Evolutionary conservation across 1,284 basidiomycete genomes (phyloP).

Genomic region (Tilletia setariae): DNA sequence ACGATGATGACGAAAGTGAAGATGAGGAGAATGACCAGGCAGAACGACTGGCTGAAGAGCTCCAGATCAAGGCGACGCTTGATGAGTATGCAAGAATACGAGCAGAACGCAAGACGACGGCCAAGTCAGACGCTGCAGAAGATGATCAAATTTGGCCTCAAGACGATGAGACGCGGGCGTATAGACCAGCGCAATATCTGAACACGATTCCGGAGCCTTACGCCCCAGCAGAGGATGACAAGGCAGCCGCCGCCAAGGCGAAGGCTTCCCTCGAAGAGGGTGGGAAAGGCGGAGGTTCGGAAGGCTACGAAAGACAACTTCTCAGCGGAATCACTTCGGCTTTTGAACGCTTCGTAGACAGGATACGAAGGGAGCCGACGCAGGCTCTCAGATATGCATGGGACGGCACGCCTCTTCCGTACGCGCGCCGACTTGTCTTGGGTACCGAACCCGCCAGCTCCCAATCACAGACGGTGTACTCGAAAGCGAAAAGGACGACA

Average conservation of each 20-base stretch:
- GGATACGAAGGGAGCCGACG: slow-evolving; percentile 36
- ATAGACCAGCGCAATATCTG: slow-evolving; percentile 40
- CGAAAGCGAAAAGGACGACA: background rate
- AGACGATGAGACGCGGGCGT: slow-evolving; percentile 23
- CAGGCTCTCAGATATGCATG: slow-evolving; percentile 53
- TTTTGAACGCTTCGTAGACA: slow-evolving; percentile 48
- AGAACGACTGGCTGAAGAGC: slow-evolving; percentile 45
- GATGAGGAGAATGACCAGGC: slow-evolving; percentile 30
- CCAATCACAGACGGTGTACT: background rate
- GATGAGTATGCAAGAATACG: slow-evolving; percentile 19
- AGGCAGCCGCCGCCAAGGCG: slow-evolving; percentile 15
- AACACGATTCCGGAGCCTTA: slow-evolving; percentile 49
- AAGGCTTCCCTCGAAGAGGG: slow-evolving; percentile 8
- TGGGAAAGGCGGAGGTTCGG: slow-evolving; percentile 29
- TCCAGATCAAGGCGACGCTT: slow-evolving; percentile 48
- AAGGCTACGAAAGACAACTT: slow-evolving; percentile 47
- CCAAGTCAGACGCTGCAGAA: background rate
- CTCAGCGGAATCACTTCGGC: slow-evolving; percentile 45
- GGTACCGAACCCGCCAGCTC: background rate
- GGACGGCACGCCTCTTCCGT: slow-evolving; percentile 44
- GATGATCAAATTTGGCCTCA: slow-evolving; percentile 35
- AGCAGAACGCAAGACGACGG: background rate
- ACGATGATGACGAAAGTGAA: slow-evolving; percentile 24
- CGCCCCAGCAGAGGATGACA: background rate
- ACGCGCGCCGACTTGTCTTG: slow-evolving; percentile 26